Conservation (phyloP, 1,284 basidiomycete species). For the Uromyces viciae-fabae region DNA sequence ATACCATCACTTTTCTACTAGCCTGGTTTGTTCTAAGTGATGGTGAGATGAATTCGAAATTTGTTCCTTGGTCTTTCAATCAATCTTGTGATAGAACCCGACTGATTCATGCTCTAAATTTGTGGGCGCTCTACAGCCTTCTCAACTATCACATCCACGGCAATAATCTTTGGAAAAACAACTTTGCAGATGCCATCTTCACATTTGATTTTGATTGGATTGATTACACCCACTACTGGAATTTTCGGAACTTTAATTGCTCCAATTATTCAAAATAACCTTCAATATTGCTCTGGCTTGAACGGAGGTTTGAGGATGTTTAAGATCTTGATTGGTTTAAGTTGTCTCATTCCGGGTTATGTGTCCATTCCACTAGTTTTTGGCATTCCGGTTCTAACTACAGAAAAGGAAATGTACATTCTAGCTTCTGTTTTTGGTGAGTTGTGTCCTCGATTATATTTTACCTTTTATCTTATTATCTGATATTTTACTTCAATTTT, state of each 20-base stretch:
- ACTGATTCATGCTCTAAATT: too few species aligned
- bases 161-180: constrained; percentile 76
- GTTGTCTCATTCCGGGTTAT: constrained; percentile 70
- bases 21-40: constrained; percentile 40
- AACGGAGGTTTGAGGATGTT: constrained; percentile 70
- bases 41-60: constrained; percentile 30
- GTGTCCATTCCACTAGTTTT: constrained; percentile 74
- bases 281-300: constrained; percentile 52
- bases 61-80: not conserved
- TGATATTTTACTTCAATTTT: not conserved
- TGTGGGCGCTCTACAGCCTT: constrained; percentile 60
- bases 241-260: constrained; percentile 71
- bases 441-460: constrained; percentile 47
- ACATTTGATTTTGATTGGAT: constrained; percentile 67
- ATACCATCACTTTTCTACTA: constrained; percentile 29
- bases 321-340: constrained; percentile 65
- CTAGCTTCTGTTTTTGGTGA: constrained; percentile 75
- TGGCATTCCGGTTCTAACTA: constrained; percentile 65
- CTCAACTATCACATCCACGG: constrained; percentile 76
- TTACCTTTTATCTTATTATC: constrained; percentile 47
- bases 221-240: constrained; percentile 65
- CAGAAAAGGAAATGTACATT: constrained; percentile 74
- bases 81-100: not conserved
- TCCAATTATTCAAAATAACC: constrained; percentile 64
- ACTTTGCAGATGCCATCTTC: constrained; percentile 69